Evolutionary conservation across 2,329 filamentous ascomycete species (phyloP).

Genomic region (Penicillium sclerotigenum): DNA sequence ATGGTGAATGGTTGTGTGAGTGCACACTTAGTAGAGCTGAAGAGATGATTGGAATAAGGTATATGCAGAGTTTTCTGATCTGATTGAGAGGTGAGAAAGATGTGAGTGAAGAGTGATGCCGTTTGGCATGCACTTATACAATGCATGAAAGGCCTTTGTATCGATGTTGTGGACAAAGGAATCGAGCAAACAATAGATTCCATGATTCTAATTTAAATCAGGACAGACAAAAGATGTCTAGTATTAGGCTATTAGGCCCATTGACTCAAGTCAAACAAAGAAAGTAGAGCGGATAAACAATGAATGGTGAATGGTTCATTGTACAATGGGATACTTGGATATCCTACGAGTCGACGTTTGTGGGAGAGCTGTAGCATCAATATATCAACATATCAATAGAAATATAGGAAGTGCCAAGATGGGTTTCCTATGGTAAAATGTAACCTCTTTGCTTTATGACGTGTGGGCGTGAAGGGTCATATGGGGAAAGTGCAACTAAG

Average conservation of each 20-base stretch:
- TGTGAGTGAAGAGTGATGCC: neutral
- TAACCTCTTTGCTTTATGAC: no score
- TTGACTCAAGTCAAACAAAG: neutral
- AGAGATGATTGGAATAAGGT: neutral
- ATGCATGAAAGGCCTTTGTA: constrained; percentile 4
- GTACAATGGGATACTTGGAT: neutral
- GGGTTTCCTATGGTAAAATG: no score
- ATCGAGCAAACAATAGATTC: neutral
- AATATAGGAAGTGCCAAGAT: neutral
- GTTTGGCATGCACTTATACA: constrained; percentile 3
- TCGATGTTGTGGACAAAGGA: neutral
- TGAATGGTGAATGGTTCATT: neutral
- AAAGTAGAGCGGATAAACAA: neutral
- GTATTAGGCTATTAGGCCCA: neutral
- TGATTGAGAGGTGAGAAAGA: neutral
- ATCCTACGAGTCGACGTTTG: neutral
- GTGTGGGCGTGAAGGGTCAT: constrained; percentile 18
- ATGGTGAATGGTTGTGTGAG: neutral
- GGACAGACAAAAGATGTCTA: neutral
- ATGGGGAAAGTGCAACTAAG: constrained; percentile 10
- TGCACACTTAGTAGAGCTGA: neutral
- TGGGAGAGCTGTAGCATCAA: neutral
- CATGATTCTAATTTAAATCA: neutral
- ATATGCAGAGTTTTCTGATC: neutral
- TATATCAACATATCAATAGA: neutral